A percentile compares a stretch with the other conserved stretches of the same genome.
phyloP scores from a whole-genome alignment of 1,139 yeast genomes.

The Blastobotrys persicus region DNA sequence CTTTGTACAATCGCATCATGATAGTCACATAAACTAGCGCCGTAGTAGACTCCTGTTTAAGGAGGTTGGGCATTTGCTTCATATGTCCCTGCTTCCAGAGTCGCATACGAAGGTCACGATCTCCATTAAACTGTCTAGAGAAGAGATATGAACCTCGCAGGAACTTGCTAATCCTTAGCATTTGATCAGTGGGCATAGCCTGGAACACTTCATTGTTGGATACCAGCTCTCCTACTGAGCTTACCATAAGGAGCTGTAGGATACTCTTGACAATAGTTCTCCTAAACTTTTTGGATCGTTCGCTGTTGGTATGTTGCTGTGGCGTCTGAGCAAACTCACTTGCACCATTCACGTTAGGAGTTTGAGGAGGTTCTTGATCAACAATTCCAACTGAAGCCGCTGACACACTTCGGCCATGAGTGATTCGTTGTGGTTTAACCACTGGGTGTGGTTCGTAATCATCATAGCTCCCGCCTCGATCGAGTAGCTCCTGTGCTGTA shows the following conservation, averaged over 20 bases:
- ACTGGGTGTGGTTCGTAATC: slow-evolving; percentile 11
- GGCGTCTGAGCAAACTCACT: not conserved
- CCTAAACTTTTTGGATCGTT: slow-evolving; percentile 48
- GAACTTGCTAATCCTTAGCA: slow-evolving; percentile 57
- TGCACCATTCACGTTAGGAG: not conserved
- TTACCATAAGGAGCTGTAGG: slow-evolving; percentile 83
- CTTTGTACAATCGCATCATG: slow-evolving; percentile 76
- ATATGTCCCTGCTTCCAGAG: slow-evolving; percentile 91
- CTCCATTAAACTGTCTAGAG: slow-evolving; percentile 83
- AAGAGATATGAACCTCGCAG: slow-evolving; percentile 72
- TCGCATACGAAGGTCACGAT: slow-evolving; percentile 79
- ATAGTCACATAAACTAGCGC: slow-evolving; percentile 84
- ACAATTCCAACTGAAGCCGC: slow-evolving; percentile 16
- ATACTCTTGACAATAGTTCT: slow-evolving; percentile 90
- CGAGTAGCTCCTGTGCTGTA: slow-evolving; percentile 81
- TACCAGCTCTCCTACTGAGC: slow-evolving; percentile 74
- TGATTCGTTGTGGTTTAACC: not conserved
- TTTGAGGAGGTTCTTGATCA: slow-evolving; percentile 10
- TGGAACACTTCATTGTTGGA: slow-evolving; percentile 65
- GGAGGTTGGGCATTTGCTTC: slow-evolving; percentile 84
- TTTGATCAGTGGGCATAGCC: slow-evolving; percentile 61
- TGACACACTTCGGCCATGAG: slow-evolving; percentile 15
- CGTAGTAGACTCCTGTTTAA: slow-evolving; percentile 88
- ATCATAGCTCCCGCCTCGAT: slow-evolving; percentile 26
- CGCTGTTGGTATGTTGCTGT: slow-evolving; percentile 9